phyloP scores from a whole-genome alignment of 495 filamentous ascomycete species.

The Aspergillus egyptiacus region DNA sequence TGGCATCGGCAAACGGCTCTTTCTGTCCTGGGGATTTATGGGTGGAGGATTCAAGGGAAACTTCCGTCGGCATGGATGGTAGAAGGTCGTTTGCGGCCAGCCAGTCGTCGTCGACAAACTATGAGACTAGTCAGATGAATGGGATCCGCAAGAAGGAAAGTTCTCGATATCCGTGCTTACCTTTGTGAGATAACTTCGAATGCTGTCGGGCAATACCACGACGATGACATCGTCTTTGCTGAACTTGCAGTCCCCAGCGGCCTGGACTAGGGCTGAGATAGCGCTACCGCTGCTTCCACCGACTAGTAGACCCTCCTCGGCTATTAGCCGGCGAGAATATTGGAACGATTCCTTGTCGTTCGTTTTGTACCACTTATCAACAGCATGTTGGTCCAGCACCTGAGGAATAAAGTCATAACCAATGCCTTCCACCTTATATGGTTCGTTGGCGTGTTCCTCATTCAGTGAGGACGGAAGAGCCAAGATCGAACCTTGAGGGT shows the following conservation, averaged over 20 bases:
- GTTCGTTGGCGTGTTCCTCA: conserved; percentile 65
- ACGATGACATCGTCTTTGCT: conserved; percentile 78
- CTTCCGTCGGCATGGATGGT: conserved; percentile 48
- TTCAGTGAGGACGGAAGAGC: conserved; percentile 76
- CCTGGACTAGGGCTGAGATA: conserved; percentile 75
- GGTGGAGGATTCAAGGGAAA: conserved; percentile 40
- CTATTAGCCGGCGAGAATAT: conserved; percentile 81
- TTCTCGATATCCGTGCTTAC: conserved; percentile 21
- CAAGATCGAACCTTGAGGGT: conserved; percentile 84
- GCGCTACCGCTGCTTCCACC: conserved; percentile 94
- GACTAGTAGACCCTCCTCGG: conserved; percentile 90
- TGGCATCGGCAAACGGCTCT: conserved; percentile 65
- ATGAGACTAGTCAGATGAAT: conserved; percentile 3
- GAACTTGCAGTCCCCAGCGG: conserved; percentile 67
- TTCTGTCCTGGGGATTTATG: conserved; percentile 22
- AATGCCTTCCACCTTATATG: conserved; percentile 98
- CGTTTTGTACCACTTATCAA: conserved; percentile 98
- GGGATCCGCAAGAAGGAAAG: neutral
- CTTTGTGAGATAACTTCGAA: conserved; percentile 96
- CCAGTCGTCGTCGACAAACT: conserved; percentile 98
- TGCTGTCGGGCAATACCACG: conserved; percentile 88
- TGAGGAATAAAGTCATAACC: conserved; percentile 98
- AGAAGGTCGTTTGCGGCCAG: conserved; percentile 90
- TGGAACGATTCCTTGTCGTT: conserved; percentile 87
- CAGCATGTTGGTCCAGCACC: conserved; percentile 71